phyloP scores from a whole-genome alignment of 805 yeast species.

The Nakazawaea populi region DNA sequence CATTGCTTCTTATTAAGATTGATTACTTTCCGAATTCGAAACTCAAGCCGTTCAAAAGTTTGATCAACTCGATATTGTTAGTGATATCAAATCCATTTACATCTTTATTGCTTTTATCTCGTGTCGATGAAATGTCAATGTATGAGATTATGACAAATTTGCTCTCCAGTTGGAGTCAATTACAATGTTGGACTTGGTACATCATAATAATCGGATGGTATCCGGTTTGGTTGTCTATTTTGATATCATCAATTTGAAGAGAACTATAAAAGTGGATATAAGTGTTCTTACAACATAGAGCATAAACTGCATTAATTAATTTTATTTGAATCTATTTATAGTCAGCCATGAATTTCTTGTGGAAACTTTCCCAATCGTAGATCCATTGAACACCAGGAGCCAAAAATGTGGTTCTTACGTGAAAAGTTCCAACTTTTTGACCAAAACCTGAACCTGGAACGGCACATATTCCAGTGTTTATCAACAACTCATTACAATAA shows the following conservation, averaged over 20 bases:
- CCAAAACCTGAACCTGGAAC: conserved; percentile 98
- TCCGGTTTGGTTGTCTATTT: conserved; percentile 62
- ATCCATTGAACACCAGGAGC: conserved; percentile 96
- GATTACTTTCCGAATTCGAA: not conserved
- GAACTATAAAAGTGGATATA: too few relatives aligned
- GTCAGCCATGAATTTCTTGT: conserved; percentile 57
- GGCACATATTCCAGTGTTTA: conserved; percentile 90
- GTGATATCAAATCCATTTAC: conserved; percentile 45
- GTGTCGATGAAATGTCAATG: not conserved
- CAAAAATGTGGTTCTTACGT: conserved; percentile 91
- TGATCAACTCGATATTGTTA: conserved; percentile 29
- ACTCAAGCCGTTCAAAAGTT: not conserved
- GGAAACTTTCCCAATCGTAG: conserved; percentile 72
- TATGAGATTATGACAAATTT: conserved; percentile 36
- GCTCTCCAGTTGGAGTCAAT: conserved; percentile 55
- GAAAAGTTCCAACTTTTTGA: conserved; percentile 83
- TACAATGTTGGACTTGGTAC: conserved; percentile 85
- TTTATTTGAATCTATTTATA: conserved; percentile 27
- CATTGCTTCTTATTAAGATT: conserved; percentile 55
- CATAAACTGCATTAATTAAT: not conserved
- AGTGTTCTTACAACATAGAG: too few relatives aligned
- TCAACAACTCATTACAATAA: conserved; percentile 80
- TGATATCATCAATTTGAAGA: conserved; percentile 9
- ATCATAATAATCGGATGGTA: conserved; percentile 71
- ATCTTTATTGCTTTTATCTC: conserved; percentile 21